Base-by-base conservation (phyloP, 192 early-diverging fungal genomes). In the Podila verticillata region DNA sequence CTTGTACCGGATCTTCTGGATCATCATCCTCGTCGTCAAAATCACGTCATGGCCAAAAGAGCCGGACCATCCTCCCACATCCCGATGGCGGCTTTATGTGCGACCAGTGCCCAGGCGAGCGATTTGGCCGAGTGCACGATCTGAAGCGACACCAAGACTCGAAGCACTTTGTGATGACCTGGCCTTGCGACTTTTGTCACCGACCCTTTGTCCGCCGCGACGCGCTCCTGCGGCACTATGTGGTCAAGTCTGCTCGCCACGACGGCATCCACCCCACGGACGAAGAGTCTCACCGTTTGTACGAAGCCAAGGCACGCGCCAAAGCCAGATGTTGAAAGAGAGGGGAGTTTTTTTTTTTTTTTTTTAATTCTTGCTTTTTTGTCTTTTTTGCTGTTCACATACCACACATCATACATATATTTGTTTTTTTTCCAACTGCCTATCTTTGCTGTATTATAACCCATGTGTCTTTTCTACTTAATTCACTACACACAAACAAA, bases 161-260 rank as follows among this genome's bases (percentile, higher is more conserved):
- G 24, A 54, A 54, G 51, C 51, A 54, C 51, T 54, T n/a, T n/a
- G 51, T 24, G 51, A 54, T 54, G 51, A 54, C 51, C 20, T 54
- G 51, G 51, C 51, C 51, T 0, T 54, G 51, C 10, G 51, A 54
- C 10, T 54, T 54, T 54, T 54, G 51, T 2, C 51, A 54, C 51
- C 51, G 51, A 8, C 51, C 51, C 7, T 54, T 54, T 54, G 51
- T 54, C 0, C 51, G 51, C 51, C 51, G 51, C n/a, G 51, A 54
- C 24, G 51, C 51, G 51, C 51, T 54, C n/a, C 24, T 54, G 51
- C 20, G 51, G 17, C 51, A 54, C 51, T 54, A 54, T 24, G 51
- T 26, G 6, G 51, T 54, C 51, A 54, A 54, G 51, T 54, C 51
- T 24, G 51, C 51, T 7, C 51, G 51, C 22, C 51, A 26, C 22